phyloP scores from a whole-genome alignment of 2,329 filamentous ascomycete genomes.

The Cladosporium austrohemisphaericum region DNA sequence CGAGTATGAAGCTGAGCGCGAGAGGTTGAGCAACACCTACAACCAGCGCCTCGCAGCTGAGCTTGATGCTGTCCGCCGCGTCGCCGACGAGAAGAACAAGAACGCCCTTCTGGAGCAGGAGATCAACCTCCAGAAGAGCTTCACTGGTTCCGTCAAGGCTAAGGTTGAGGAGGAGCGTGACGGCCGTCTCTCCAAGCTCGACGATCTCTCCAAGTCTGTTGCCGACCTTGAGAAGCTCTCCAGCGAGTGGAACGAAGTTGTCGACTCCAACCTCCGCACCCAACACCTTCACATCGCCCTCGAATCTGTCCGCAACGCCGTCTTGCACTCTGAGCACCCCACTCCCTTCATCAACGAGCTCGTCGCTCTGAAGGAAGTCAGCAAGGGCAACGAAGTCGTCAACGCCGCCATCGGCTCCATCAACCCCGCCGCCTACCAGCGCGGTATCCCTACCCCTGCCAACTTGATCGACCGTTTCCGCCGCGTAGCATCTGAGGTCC shows the following conservation, averaged over 20 bases:
- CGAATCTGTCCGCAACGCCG: conserved; percentile 80
- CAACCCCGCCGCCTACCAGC: conserved; percentile 89
- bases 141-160: conserved; percentile 70
- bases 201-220: conserved; percentile 73
- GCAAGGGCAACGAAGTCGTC: conserved; percentile 72
- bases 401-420: conserved; percentile 94
- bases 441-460: conserved; percentile 75
- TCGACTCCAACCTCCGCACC: conserved; percentile 86
- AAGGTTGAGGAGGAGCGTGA: conserved; percentile 86
- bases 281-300: conserved; percentile 96
- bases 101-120: conserved; percentile 90
- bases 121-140: conserved; percentile 79
- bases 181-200: conserved; percentile 79
- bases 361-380: conserved; percentile 87
- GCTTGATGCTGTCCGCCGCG: conserved; percentile 71
- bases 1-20: conserved; percentile 85
- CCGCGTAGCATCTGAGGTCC: conserved; percentile 83
- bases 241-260: conserved; percentile 81
- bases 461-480: conserved; percentile 95
- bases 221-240: conserved; percentile 83
- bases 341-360: conserved; percentile 85
- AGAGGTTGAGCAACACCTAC: conserved; percentile 72
- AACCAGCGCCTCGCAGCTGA: conserved; percentile 75
- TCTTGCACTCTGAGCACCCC: conserved; percentile 70
- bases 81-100: conserved; percentile 76